These are phyloP conservation scores for Coemansia sp. DNA, from an alignment of 192 early-diverging fungal species.

Conservation along the genomic window DNA sequence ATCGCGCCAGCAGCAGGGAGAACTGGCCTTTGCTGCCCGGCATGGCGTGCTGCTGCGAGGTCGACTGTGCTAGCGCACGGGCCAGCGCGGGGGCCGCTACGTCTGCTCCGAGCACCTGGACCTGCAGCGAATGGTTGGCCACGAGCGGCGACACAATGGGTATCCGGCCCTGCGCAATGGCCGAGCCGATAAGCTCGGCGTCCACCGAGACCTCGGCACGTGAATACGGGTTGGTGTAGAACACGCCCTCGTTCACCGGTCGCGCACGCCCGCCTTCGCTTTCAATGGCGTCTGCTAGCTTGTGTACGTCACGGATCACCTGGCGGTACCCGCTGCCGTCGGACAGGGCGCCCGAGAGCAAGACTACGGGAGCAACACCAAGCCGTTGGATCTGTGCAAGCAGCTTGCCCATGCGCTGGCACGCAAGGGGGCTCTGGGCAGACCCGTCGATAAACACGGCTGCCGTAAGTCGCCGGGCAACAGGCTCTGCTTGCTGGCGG, in stretches of 20 bases:
- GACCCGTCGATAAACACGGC: conserved; percentile 28
- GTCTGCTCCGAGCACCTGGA: conserved; percentile 31
- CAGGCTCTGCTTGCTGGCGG: conserved; percentile 1
- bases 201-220: conserved; percentile 28
- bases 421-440: neutral
- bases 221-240: conserved; percentile 33
- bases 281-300: conserved; percentile 67
- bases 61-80: conserved; percentile 54
- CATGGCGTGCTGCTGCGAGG: conserved; percentile 51
- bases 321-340: conserved; percentile 13
- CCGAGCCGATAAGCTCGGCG: conserved; percentile 55
- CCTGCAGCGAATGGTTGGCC: conserved; percentile 49
- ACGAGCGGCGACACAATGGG: conserved; percentile 56
- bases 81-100: conserved; percentile 52
- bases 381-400: conserved; percentile 51
- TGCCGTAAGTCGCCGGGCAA: conserved; percentile 24
- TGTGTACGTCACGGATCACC: conserved; percentile 15
- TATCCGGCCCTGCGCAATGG: conserved; percentile 61
- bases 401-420: conserved; percentile 27
- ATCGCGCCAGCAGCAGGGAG: conserved; percentile 70
- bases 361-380: conserved; percentile 43
- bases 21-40: conserved; percentile 43
- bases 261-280: conserved; percentile 64
- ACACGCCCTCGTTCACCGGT: conserved; percentile 65
- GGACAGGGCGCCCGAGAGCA: conserved; percentile 2